Conservation (phyloP, 169 alveolate genomes). For the Blepharisma undulans region DNA sequence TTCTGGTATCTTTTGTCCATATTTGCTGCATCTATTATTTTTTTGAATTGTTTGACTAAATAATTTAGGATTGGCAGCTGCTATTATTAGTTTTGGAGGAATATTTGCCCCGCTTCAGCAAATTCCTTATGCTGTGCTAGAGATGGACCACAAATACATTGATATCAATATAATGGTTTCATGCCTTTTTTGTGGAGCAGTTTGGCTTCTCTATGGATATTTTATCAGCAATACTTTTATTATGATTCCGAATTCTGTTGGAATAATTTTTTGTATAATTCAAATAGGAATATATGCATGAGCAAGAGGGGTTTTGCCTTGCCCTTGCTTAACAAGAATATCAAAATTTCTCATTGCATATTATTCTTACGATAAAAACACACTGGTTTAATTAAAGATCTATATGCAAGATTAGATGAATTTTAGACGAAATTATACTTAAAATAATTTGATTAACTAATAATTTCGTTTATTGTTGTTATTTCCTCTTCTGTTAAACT, state of each 20-base stretch:
- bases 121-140: not conserved
- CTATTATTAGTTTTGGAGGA: not conserved
- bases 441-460: not conserved
- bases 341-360: not conserved
- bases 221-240: not conserved
- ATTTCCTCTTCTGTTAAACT: not conserved
- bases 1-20: not conserved
- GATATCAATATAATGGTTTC: not conserved
- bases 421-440: not conserved
- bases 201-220: not conserved
- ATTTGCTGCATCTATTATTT: not conserved
- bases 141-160: not conserved
- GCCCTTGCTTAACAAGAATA: not conserved
- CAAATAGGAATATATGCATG: not conserved
- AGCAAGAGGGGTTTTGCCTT: not conserved
- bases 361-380: not conserved
- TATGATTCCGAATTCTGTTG: not conserved
- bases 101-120: not conserved
- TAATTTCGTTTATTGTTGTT: not conserved
- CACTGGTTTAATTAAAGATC: not conserved
- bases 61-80: not conserved
- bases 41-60: not conserved
- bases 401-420: not conserved
- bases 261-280: not conserved
- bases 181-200: not conserved